Conservation (phyloP, 495 filamentous ascomycete genomes). For the Oleoguttula mirabilis region DNA sequence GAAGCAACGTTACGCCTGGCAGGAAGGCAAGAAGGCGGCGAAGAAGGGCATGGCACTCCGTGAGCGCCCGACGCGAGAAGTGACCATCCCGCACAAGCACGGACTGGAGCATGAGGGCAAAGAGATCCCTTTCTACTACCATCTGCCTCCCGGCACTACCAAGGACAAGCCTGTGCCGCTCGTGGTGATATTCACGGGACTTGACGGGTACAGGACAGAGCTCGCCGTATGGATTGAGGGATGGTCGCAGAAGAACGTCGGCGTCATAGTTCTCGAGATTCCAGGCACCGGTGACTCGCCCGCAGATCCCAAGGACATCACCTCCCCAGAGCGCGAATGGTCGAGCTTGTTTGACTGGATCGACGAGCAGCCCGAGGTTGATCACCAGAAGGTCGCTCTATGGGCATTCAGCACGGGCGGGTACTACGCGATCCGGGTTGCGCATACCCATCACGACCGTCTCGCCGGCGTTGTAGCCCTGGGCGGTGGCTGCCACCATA, state of each 20-base stretch:
- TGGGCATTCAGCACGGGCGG: constrained; percentile 69
- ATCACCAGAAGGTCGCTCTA: constrained; percentile 47
- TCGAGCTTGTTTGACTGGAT: constrained; percentile 57
- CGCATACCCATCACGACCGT: constrained; percentile 52
- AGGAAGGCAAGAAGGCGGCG: constrained; percentile 53
- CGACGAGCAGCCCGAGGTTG: constrained; percentile 43
- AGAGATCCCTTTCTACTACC: constrained; percentile 53
- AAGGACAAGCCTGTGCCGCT: constrained; percentile 38
- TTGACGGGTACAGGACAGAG: constrained; percentile 71
- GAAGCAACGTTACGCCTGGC: constrained; percentile 53
- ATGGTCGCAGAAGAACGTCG: constrained; percentile 48
- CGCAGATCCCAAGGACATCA: constrained; percentile 44
- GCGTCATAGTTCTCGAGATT: constrained; percentile 53
- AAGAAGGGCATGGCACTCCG: constrained; percentile 46
- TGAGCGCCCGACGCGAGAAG: constrained; percentile 44
- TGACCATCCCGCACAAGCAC: constrained; percentile 47
- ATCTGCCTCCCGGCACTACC: constrained; percentile 39
- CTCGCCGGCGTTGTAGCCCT: constrained; percentile 54
- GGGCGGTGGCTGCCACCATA: constrained; percentile 60
- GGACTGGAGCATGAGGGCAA: constrained; percentile 38
- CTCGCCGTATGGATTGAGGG: constrained; percentile 61
- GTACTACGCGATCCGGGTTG: constrained; percentile 63
- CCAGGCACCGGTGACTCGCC: constrained; percentile 72
- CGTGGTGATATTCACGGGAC: constrained; percentile 60
- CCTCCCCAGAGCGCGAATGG: constrained; percentile 47